phyloP scores from a whole-genome alignment of 306 rosid species.

The Fragaria nilgerrensis region DNA sequence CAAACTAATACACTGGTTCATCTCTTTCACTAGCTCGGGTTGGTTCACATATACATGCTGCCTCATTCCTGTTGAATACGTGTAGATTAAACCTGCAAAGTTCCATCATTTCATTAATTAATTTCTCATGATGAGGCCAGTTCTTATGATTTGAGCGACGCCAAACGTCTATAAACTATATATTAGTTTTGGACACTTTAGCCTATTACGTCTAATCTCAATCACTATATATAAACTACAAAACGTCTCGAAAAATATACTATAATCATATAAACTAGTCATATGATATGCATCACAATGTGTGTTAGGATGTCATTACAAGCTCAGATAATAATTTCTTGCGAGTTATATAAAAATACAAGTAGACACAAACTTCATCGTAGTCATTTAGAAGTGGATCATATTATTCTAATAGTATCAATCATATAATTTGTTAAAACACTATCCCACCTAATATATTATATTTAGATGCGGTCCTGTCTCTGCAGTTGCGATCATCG shows the following conservation, averaged over 20 bases:
- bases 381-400: not conserved
- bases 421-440: not conserved
- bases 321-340: not conserved
- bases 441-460: not conserved
- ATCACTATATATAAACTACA: no score
- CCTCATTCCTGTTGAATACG: slow-evolving; percentile 76
- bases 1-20: slow-evolving; percentile 55
- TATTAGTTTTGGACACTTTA: not conserved
- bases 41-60: slow-evolving; percentile 76
- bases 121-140: not conserved
- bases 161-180: no score
- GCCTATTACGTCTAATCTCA: not conserved
- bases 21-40: slow-evolving; percentile 72
- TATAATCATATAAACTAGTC: not conserved
- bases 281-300: not conserved
- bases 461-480: not conserved
- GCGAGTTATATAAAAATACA: no score
- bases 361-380: not conserved
- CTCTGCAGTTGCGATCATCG: not conserved
- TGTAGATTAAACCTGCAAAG: slow-evolving; percentile 65
- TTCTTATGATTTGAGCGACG: not conserved
- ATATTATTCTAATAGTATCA: not conserved
- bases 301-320: not conserved
- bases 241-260: no score
- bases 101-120: not conserved